Conservation (phyloP, 1,284 basidiomycete species). For the Trichosporon faecale region DNA sequence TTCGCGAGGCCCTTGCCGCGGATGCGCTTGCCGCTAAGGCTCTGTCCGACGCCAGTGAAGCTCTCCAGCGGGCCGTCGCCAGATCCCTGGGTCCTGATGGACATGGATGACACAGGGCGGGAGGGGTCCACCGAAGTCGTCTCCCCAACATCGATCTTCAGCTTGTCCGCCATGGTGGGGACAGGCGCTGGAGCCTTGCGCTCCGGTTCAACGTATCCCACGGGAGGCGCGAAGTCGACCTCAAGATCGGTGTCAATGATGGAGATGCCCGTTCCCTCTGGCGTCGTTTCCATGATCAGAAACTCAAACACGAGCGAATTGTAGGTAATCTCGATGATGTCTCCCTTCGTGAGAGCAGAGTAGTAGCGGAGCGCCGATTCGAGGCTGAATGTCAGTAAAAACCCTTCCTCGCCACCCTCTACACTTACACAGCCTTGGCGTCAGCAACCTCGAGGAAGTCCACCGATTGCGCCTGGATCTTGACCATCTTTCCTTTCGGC, state of each 20-base stretch:
- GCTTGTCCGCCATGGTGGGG: constrained; percentile 92
- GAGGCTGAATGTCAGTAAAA: constrained; percentile 58
- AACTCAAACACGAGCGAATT: constrained; percentile 92
- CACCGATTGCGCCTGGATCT: constrained; percentile 91
- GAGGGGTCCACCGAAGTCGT: constrained; percentile 69
- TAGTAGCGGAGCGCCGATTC: constrained; percentile 95
- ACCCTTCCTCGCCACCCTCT: constrained; percentile 12
- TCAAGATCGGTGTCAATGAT: constrained; percentile 90
- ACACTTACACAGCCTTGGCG: constrained; percentile 88
- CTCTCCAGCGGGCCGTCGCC: constrained; percentile 67
- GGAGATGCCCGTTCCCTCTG: constrained; percentile 82
- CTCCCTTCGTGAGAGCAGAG: constrained; percentile 81
- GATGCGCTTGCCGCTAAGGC: constrained; percentile 78
- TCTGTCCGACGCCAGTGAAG: constrained; percentile 90
- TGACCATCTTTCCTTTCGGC: constrained; percentile 92
- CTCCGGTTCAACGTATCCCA: constrained; percentile 80
- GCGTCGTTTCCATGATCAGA: constrained; percentile 89
- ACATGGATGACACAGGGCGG: constrained; percentile 62
- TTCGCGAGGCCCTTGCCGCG: constrained; percentile 88
- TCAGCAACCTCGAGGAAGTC: constrained; percentile 88
- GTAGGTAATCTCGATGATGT: constrained; percentile 88
- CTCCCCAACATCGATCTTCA: constrained; percentile 86
- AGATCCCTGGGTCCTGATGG: constrained; percentile 42
- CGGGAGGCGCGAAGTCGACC: constrained; percentile 62
- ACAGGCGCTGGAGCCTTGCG: constrained; percentile 75